A percentile compares a stretch with the other conserved stretches of the same genome.
Conservation (phyloP, 108 stramenopile species). For the Skeletonema menzelii region DNA sequence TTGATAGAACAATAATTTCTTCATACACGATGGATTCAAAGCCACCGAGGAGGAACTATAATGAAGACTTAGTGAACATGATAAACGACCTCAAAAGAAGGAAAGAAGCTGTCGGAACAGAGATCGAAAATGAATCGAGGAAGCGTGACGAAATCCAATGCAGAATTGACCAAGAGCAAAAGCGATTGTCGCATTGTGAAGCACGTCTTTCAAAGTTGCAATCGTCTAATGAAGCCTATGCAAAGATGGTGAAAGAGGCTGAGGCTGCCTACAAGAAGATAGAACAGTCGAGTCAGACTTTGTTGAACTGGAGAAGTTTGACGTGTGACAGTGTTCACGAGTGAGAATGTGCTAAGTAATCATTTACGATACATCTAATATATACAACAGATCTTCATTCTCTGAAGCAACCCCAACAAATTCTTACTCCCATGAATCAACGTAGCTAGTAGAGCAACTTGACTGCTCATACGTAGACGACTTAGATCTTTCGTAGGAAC, state of each 20-base stretch:
- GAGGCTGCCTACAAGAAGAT: slow-evolving; percentile 75
- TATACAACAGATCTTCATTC: not conserved
- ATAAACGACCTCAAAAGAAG: not conserved
- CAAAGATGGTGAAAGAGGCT: slow-evolving; percentile 19
- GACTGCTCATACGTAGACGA: not conserved
- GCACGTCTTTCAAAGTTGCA: not conserved
- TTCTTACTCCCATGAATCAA: slow-evolving; percentile 34
- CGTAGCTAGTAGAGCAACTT: slow-evolving; percentile 21
- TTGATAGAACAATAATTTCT: no score
- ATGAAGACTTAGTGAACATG: not conserved
- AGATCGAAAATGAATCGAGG: not conserved
- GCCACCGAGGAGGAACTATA: not conserved
- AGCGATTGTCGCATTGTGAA: not conserved
- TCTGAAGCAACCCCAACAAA: not conserved
- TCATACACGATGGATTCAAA: not conserved
- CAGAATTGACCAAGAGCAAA: not conserved
- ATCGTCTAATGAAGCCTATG: slow-evolving; percentile 13
- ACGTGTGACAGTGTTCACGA: not conserved
- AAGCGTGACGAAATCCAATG: slow-evolving; percentile 8
- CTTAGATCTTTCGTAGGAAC: slow-evolving; percentile 2
- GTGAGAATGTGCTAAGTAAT: not conserved
- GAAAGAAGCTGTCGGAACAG: not conserved
- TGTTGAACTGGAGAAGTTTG: slow-evolving; percentile 41
- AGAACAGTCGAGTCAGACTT: slow-evolving; percentile 76
- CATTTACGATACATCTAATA: not conserved